Evolutionary conservation across 345 rosid genomes (phyloP).

Genomic region (Linum lewisii): DNA sequence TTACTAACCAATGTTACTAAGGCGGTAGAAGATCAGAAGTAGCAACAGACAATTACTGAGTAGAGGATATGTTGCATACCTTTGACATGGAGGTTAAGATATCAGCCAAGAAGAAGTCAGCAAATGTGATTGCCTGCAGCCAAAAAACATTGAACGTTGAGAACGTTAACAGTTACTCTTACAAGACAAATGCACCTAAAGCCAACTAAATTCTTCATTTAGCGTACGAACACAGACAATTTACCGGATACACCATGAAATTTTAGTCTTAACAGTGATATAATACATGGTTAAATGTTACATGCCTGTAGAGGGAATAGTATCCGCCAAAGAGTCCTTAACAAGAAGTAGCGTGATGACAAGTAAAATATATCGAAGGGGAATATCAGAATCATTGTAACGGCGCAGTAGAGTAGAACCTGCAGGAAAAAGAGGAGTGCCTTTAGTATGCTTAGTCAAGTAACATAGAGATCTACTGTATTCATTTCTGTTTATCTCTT

Average conservation of each 20-base stretch:
- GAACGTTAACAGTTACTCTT: background rate
- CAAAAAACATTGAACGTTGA: background rate
- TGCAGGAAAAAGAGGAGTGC: constrained; percentile 22
- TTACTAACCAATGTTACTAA: background rate
- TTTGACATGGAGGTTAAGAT: constrained; percentile 90
- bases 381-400: constrained; percentile 54
- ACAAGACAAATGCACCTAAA: background rate
- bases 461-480: background rate
- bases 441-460: background rate
- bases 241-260: background rate
- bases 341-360: constrained; percentile 70
- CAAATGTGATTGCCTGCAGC: constrained; percentile 67
- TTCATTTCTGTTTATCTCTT: too few species aligned
- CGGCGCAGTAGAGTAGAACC: constrained; percentile 73
- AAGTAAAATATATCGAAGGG: constrained; percentile 82
- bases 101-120: constrained; percentile 93
- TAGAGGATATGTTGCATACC: constrained; percentile 35
- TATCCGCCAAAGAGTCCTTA: constrained; percentile 84
- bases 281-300: background rate
- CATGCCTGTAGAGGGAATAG: constrained; percentile 84
- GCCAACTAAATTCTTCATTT: too few species aligned
- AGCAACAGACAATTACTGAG: background rate
- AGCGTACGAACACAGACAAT: background rate
- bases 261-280: background rate
- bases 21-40: too few species aligned